Conservation (phyloP, 352 stramenopile species). For the Elongisporangium anandrum region DNA sequence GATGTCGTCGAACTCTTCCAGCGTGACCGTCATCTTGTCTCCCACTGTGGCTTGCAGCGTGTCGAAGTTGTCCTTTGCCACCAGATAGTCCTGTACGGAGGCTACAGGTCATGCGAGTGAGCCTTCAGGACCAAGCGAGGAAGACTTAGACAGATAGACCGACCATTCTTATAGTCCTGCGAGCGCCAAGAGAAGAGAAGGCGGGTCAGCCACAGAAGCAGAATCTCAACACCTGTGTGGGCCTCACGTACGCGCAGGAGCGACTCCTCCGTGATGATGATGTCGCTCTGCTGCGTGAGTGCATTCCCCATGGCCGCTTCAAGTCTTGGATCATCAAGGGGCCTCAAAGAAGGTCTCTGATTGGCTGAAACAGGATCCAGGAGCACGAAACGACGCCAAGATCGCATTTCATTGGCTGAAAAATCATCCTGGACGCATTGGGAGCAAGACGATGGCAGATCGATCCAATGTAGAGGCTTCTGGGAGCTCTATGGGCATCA, state of each 20-base stretch:
- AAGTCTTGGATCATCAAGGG: neutral
- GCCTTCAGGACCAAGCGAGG: neutral
- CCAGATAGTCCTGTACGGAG: slow-evolving; percentile 33
- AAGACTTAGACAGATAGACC: neutral
- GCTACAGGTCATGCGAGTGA: slow-evolving; percentile 7
- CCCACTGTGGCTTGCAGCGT: slow-evolving; percentile 51
- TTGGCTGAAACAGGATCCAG: neutral
- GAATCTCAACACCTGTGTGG: neutral
- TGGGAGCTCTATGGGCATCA: neutral
- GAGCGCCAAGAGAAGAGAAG: neutral
- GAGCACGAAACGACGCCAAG: neutral
- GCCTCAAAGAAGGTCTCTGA: neutral
- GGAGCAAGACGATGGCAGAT: neutral
- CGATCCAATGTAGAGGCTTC: neutral
- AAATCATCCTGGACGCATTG: neutral
- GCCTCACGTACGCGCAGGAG: slow-evolving; percentile 22
- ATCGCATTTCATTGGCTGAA: neutral
- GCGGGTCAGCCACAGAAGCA: neutral
- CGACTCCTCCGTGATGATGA: slow-evolving; percentile 40
- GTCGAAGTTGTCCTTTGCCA: slow-evolving; percentile 61
- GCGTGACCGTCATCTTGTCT: slow-evolving; percentile 74
- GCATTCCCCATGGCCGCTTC: slow-evolving; percentile 33
- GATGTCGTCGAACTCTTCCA: slow-evolving; percentile 73
- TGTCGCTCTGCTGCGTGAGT: slow-evolving; percentile 17
- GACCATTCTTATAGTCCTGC: slow-evolving; percentile 34